Percentiles rank a stretch among this genome's conserved stretches.
Evolutionary conservation across 768 basidiomycete genomes (phyloP).

Genomic region (Russula vinacea): DNA sequence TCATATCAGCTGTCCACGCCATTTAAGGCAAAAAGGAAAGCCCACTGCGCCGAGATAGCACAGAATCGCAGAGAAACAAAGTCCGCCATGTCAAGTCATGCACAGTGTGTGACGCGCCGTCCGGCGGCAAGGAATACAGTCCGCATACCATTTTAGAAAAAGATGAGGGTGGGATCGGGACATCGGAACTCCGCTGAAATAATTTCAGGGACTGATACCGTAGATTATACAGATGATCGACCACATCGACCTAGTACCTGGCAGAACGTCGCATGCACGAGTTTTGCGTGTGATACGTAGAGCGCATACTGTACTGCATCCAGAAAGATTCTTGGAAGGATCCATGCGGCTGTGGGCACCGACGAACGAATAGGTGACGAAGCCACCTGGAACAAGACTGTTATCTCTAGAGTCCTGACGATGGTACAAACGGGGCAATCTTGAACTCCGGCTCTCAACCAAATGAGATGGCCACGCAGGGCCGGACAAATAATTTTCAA

Average conservation of each 20-base stretch:
- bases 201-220: neutral
- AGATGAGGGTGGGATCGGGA: neutral
- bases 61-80: neutral
- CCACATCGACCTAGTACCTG: conserved; percentile 14
- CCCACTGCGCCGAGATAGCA: neutral
- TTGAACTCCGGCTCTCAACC: no score
- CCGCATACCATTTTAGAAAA: neutral
- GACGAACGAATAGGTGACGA: conserved; percentile 13
- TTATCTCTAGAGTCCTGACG: no score
- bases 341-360: conserved; percentile 7
- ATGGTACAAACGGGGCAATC: no score
- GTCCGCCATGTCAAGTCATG: conserved; percentile 6
- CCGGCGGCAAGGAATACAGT: neutral
- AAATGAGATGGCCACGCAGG: no score
- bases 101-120: conserved; percentile 11
- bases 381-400: neutral
- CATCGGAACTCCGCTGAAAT: neutral
- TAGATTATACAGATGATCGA: neutral
- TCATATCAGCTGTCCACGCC: neutral
- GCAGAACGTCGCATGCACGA: neutral
- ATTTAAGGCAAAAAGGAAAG: neutral
- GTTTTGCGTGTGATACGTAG: neutral
- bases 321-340: neutral
- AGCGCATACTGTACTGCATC: conserved; percentile 5
- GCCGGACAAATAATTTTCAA: no score